These are phyloP conservation scores for Apiotrichum brassicae DNA, from an alignment of 1,284 basidiomycete species.

Conservation along the genomic window DNA sequence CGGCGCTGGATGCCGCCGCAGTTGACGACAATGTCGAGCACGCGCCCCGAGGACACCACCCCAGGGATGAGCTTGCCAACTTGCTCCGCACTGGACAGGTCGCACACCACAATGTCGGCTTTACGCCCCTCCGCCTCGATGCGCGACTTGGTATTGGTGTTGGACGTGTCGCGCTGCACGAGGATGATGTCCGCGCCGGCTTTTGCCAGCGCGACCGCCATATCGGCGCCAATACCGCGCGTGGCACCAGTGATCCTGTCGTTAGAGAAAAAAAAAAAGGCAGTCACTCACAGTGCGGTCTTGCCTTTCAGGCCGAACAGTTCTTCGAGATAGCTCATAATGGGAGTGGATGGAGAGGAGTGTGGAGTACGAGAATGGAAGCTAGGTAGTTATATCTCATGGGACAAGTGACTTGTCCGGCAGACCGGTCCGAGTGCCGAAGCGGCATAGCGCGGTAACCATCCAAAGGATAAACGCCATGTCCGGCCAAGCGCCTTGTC, in stretches of 20 bases:
- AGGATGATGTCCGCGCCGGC: constrained; percentile 74
- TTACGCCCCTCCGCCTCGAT: constrained; percentile 50
- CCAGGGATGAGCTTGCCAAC: constrained; percentile 62
- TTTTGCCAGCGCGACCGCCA: constrained; percentile 50
- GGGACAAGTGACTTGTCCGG: background rate
- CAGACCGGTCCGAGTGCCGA: constrained; percentile 5
- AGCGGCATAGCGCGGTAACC: constrained; percentile 6
- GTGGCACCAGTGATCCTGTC: constrained; percentile 45
- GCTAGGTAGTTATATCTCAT: background rate
- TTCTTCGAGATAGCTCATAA: constrained; percentile 34
- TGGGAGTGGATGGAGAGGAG: background rate
- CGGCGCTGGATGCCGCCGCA: constrained; percentile 91
- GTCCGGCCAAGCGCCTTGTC: too few relatives aligned
- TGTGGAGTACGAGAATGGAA: background rate
- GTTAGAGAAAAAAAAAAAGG: background rate
- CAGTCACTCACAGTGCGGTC: constrained; percentile 46
- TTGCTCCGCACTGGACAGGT: constrained; percentile 62
- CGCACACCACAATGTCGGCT: constrained; percentile 60
- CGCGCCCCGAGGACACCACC: constrained; percentile 51
- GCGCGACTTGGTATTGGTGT: constrained; percentile 55
- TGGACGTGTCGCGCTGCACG: constrained; percentile 58
- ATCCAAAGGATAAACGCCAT: too few relatives aligned
- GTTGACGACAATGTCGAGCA: constrained; percentile 83
- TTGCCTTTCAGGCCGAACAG: constrained; percentile 50
- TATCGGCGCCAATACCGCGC: constrained; percentile 43